These are phyloP conservation scores for Termitomyces eurrhizus DNA, from an alignment of 768 basidiomycete genomes.

Conservation along the genomic window DNA sequence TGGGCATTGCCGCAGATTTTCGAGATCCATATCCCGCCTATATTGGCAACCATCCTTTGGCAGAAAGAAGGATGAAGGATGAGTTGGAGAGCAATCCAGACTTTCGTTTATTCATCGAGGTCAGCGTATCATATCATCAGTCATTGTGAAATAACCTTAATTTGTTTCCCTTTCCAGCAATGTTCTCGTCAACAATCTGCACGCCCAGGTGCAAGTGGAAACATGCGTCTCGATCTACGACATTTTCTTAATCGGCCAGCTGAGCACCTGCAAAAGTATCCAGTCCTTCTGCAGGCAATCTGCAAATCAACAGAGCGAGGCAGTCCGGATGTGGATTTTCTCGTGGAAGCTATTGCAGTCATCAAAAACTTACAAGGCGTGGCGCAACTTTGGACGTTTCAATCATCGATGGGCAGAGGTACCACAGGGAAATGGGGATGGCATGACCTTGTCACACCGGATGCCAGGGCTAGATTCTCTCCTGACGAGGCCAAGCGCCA, in stretches of 20 bases:
- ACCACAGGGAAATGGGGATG: constrained; percentile 80
- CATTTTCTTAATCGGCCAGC: constrained; percentile 76
- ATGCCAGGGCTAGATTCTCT: constrained; percentile 52
- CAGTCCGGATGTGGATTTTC: constrained; percentile 81
- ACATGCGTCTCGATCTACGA: constrained; percentile 59
- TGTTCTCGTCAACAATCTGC: constrained; percentile 40
- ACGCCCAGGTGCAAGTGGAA: constrained; percentile 33
- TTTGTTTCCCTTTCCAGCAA: constrained; percentile 25
- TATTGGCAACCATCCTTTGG: constrained; percentile 80
- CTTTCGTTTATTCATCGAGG: constrained; percentile 85
- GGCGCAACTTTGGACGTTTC: constrained; percentile 85
- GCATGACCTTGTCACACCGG: constrained; percentile 77
- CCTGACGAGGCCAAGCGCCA: constrained; percentile 83
- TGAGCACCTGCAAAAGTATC: constrained; percentile 86
- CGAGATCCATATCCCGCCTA: constrained; percentile 81
- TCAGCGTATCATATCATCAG: constrained; percentile 27
- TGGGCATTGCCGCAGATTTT: constrained; percentile 86
- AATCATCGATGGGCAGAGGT: constrained; percentile 83
- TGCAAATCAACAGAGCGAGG: constrained; percentile 75
- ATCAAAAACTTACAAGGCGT: constrained; percentile 80
- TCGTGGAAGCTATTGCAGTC: constrained; percentile 73
- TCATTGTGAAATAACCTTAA: background rate
- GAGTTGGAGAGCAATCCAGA: constrained; percentile 81
- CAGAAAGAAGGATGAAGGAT: constrained; percentile 82
- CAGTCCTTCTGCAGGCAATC: constrained; percentile 82